Evolutionary conservation across 768 basidiomycete genomes (phyloP), one percentile per base, ranked within the genome.

Genomic region (Agaricus sinodeliciosus): DNA sequence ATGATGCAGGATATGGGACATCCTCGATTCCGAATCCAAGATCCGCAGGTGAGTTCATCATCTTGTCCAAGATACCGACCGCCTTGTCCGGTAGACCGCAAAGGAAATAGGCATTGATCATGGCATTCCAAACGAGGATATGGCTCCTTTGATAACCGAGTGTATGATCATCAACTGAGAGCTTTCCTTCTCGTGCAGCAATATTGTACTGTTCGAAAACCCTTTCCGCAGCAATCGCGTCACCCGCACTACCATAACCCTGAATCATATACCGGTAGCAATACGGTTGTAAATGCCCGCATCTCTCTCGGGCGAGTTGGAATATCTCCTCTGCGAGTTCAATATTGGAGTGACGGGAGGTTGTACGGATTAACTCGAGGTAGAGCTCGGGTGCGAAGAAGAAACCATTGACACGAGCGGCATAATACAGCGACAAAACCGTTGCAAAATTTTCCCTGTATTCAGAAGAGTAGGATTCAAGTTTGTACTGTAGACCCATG

Each of bases 81-180:
- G 83, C 91, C 42, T 76, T 78, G 18, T 79, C 80, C 0, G 85
- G 75, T 47, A 81, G 67, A 1, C 82, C 82, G 36, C 72, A 76
- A 36, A 71, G 74, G 72, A 94, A 85, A 65, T 88, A 85, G 0
- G 82, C 76, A 44, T 81, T 74, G 34, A 94, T 81, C 84, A 91
- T 90, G 59, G 77, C 72, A 58, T 89, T 87, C 81, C 81, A 92
- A 2, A 84, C 69, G 36, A 71, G 63, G 42, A 85, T 67, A 47
- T 77, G 74, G 22, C 13, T 18, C 45, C 25, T 47, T 13, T 41
- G 36, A 9, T 22, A 26, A 12, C 31, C 36, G 36, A 22, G 12
- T 12, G 26, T 28, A 39, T 25, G 28, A n/a, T n/a, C 40, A 26
- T 28, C 42, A 11, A 19, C 7, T 15, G 12, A 15, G 8, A 85